A percentile compares a stretch with the other conserved stretches of the same genome.
These are phyloP conservation scores for Cladorrhinum sp. DNA, from an alignment of 2,329 filamentous ascomycete genomes.

Conservation along the genomic window DNA sequence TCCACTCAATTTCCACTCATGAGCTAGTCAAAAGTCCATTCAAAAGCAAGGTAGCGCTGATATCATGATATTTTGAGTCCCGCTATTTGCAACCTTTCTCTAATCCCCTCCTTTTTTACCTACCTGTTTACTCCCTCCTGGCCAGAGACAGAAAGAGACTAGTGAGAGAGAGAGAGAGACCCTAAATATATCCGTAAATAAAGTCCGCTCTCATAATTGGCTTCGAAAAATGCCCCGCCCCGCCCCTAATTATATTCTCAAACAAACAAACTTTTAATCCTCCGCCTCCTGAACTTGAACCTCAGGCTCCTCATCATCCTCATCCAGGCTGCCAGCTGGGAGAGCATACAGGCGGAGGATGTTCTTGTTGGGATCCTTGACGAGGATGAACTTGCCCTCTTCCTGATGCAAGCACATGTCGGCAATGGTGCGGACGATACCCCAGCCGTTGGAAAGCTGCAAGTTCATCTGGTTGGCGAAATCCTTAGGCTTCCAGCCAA, in stretches of 20 bases:
- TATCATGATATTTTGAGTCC: neutral
- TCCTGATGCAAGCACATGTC: constrained; percentile 83
- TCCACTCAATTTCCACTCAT: too few relatives aligned
- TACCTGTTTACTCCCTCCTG: neutral
- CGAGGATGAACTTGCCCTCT: constrained; percentile 77
- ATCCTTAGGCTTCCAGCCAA: constrained; percentile 96
- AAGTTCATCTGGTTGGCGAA: constrained; percentile 98
- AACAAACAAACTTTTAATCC: constrained; percentile 14
- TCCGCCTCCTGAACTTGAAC: constrained; percentile 56
- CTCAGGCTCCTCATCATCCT: constrained; percentile 69
- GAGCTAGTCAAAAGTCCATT: too few relatives aligned
- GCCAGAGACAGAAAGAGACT: neutral
- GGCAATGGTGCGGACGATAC: constrained; percentile 95
- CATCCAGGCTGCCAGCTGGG: constrained; percentile 82
- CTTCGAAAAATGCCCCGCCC: neutral
- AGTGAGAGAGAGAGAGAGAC: neutral
- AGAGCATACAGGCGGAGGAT: constrained; percentile 92
- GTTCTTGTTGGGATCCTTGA: constrained; percentile 95
- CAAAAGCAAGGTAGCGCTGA: too few relatives aligned
- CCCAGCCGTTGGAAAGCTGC: constrained; percentile 95
- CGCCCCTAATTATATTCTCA: neutral
- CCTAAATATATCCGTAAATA: neutral
- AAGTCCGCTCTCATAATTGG: constrained; percentile 3
- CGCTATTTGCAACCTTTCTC: neutral
- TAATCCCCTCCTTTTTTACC: neutral